phyloP scores from a whole-genome alignment of 805 yeast species.

The Kazachstania kunashirensis region DNA sequence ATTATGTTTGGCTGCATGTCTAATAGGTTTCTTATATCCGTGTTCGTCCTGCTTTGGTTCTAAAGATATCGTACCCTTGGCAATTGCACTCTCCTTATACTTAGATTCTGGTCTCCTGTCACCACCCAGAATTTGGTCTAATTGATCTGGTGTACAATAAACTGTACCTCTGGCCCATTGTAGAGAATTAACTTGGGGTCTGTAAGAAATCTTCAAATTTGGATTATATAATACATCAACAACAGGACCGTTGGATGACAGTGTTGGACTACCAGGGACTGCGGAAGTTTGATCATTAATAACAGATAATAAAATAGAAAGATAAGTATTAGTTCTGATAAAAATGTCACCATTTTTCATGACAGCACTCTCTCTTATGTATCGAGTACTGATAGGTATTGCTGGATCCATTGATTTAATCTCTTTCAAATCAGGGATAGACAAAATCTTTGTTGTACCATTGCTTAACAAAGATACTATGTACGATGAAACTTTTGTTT shows the following conservation, averaged over 20 bases:
- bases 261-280: constrained; percentile 28
- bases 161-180: constrained; percentile 82
- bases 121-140: constrained; percentile 64
- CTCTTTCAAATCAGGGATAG: constrained; percentile 58
- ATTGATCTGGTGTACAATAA: constrained; percentile 48
- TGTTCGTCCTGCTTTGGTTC: constrained; percentile 13
- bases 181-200: constrained; percentile 71
- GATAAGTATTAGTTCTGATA: constrained; percentile 46
- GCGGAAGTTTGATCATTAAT: constrained; percentile 36
- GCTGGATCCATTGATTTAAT: constrained; percentile 40
- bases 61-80: constrained; percentile 33
- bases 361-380: constrained; percentile 36
- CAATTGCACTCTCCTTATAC: constrained; percentile 49
- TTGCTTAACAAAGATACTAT: constrained; percentile 38
- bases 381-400: constrained; percentile 33
- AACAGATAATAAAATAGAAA: constrained; percentile 43
- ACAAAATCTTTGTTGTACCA: constrained; percentile 38
- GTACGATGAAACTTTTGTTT: constrained; percentile 37
- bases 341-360: constrained; percentile 49
- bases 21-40: constrained; percentile 40
- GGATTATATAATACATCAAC: constrained; percentile 62
- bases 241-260: constrained; percentile 1
- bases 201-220: constrained; percentile 54
- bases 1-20: constrained; percentile 27
- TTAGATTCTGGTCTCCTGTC: constrained; percentile 55